Evolutionary conservation across 257 asterid species (phyloP).

Genomic region (Nicotiana obtusifolia): DNA sequence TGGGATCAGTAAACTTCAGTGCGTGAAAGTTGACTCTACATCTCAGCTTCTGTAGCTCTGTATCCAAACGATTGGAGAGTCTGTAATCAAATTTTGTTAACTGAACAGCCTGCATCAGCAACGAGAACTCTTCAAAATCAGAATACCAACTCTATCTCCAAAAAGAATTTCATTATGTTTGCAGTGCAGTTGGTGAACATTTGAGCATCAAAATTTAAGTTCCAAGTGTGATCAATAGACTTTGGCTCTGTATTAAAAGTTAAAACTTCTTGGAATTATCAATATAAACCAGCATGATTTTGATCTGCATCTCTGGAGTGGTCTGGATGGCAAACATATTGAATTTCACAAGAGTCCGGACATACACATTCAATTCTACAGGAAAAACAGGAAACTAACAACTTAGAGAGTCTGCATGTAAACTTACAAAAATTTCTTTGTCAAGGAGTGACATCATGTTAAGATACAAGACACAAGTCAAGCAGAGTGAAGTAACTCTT

Average conservation of each 20-base stretch:
- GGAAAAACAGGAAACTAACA: too few species aligned
- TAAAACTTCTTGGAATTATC: background rate
- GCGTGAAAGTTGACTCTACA: conserved; percentile 75
- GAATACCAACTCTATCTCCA: background rate
- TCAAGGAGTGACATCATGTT: background rate
- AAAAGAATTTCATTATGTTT: too few species aligned
- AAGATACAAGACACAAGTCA: background rate
- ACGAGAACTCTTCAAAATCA: background rate
- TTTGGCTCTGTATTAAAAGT: background rate
- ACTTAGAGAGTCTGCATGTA: background rate
- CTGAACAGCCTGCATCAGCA: conserved; percentile 50
- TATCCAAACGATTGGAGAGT: conserved; percentile 49
- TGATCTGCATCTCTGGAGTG: too few species aligned
- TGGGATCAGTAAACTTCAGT: conserved; percentile 55
- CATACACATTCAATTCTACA: too few species aligned
- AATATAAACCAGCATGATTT: too few species aligned
- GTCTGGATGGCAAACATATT: too few species aligned
- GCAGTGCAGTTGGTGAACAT: background rate
- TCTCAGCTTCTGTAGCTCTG: conserved; percentile 62
- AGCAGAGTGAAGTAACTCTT: background rate
- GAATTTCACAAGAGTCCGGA: too few species aligned
- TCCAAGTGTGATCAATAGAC: background rate
- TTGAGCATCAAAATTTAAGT: background rate
- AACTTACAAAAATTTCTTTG: background rate
- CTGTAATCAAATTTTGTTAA: conserved; percentile 72